These are phyloP conservation scores for Nitzschia palea DNA, from an alignment of 108 stramenopile species.

Conservation along the genomic window DNA sequence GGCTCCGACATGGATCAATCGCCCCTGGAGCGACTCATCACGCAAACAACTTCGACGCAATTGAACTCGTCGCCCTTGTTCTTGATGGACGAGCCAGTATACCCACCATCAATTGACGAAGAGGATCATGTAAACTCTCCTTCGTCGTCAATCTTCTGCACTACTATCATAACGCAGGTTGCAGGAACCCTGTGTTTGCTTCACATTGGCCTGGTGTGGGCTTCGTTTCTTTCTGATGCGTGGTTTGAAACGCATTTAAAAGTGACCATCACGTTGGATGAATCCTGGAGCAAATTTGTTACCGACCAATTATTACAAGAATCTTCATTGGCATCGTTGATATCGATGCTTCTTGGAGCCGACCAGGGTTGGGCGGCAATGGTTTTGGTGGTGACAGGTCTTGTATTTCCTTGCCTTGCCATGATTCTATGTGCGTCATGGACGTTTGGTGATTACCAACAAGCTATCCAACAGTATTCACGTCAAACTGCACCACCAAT, in stretches of 20 bases:
- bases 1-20: slow-evolving; percentile 20
- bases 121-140: too few relatives aligned
- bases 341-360: slow-evolving; percentile 22
- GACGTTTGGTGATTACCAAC: slow-evolving; percentile 19
- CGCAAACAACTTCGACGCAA: slow-evolving; percentile 27
- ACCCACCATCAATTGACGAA: too few relatives aligned
- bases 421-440: slow-evolving; percentile 29
- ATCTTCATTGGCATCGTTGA: slow-evolving; percentile 20
- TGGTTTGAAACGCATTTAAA: slow-evolving; percentile 46
- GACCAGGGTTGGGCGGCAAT: slow-evolving; percentile 24
- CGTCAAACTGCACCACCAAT: not conserved
- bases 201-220: slow-evolving; percentile 45
- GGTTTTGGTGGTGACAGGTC: slow-evolving; percentile 23
- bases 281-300: not conserved
- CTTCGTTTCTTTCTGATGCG: slow-evolving; percentile 32
- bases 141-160: not conserved
- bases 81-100: not conserved
- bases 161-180: slow-evolving; percentile 14
- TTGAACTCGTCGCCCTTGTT: not conserved
- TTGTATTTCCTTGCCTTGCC: slow-evolving; percentile 38
- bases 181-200: slow-evolving; percentile 35
- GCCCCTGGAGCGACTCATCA: slow-evolving; percentile 36
- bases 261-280: not conserved
- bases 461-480: not conserved
- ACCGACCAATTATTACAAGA: slow-evolving; percentile 17